These are phyloP conservation scores for Fusarium guadeloupense DNA, from an alignment of 2,329 filamentous ascomycete species.

Conservation along the genomic window DNA sequence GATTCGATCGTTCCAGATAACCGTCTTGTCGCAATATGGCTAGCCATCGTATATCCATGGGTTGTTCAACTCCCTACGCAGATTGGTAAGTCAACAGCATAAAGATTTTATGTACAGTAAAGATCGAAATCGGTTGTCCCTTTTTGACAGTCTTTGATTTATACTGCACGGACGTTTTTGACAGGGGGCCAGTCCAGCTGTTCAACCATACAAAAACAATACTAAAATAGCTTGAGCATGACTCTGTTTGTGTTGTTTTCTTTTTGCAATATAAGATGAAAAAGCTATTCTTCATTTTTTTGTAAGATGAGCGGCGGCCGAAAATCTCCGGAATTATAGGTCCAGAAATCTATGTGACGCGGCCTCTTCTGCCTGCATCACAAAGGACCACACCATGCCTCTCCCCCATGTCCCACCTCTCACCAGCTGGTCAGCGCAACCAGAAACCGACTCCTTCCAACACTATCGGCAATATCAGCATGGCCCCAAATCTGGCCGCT, in stretches of 20 bases:
- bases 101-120: too few relatives aligned
- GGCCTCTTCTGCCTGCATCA: neutral
- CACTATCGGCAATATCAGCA: neutral
- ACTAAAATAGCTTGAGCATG: neutral
- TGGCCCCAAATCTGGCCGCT: neutral
- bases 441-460: neutral
- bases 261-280: neutral
- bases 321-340: neutral
- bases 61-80: conserved; percentile 46
- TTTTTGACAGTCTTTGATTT: too few relatives aligned
- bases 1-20: conserved; percentile 46
- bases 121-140: too few relatives aligned
- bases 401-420: neutral
- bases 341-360: neutral
- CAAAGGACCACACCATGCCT: neutral
- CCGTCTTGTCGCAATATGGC: conserved; percentile 40
- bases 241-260: neutral
- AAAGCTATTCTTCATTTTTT: neutral
- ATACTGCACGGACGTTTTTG: too few relatives aligned
- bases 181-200: too few relatives aligned
- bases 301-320: neutral
- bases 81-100: conserved; percentile 9
- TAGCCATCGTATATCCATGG: conserved; percentile 47
- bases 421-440: neutral
- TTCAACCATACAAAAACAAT: neutral